A percentile compares a stretch with the other conserved stretches of the same genome.
These are phyloP conservation scores for Candida pseudofarinosa DNA, from an alignment of 805 yeast genomes.

Conservation along the genomic window DNA sequence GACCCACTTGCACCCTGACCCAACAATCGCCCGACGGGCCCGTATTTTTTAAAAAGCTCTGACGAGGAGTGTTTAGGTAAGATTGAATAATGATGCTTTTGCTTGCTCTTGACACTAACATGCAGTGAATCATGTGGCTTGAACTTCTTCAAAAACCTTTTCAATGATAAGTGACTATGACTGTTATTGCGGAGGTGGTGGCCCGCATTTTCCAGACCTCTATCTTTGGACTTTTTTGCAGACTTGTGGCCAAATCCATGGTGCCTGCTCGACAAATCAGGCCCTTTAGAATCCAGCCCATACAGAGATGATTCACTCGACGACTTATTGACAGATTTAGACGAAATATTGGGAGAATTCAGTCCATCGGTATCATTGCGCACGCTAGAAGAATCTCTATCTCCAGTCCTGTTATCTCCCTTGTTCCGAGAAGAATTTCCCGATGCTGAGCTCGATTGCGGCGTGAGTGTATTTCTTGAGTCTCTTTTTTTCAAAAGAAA, in stretches of 20 bases:
- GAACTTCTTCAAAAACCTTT: slow-evolving; percentile 51
- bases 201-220: background rate
- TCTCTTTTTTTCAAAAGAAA: slow-evolving; percentile 20
- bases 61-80: slow-evolving; percentile 17
- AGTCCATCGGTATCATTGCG: background rate
- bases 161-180: slow-evolving; percentile 32
- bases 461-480: slow-evolving; percentile 21
- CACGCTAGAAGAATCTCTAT: background rate
- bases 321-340: background rate
- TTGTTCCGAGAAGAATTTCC: slow-evolving; percentile 11
- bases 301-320: background rate
- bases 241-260: background rate
- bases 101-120: background rate
- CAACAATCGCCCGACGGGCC: slow-evolving; percentile 60
- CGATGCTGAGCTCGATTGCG: slow-evolving; percentile 22
- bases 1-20: slow-evolving; percentile 97
- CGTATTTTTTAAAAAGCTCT: slow-evolving; percentile 52
- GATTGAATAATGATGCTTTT: slow-evolving; percentile 5
- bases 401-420: slow-evolving; percentile 3
- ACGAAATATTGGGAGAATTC: background rate
- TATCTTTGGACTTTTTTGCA: background rate
- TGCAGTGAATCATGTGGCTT: slow-evolving; percentile 15
- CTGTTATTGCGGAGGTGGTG: slow-evolving; percentile 8
- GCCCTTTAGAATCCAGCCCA: background rate
- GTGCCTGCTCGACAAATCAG: background rate